Conservation (phyloP, 345 rosid genomes). For the Corchorus olitorius region DNA sequence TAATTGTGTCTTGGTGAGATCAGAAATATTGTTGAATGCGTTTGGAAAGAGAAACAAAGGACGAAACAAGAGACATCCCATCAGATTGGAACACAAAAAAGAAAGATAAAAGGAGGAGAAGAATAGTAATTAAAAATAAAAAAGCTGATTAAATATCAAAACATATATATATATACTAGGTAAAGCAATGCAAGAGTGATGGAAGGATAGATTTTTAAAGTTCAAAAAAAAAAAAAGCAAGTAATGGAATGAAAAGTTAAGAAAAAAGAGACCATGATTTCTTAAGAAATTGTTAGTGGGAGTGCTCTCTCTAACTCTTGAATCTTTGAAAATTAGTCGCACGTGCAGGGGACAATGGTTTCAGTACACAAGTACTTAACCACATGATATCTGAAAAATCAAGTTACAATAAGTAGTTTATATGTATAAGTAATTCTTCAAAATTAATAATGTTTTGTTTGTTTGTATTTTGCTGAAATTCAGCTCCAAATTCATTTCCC, state of each 20-base stretch:
- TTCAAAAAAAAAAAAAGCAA: neutral
- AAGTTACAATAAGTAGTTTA: neutral
- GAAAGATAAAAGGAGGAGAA: neutral
- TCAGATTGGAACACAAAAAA: constrained; percentile 9
- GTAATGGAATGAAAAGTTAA: neutral
- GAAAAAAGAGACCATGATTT: neutral
- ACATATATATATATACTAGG: neutral
- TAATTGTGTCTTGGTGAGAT: no score
- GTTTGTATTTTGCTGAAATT: neutral
- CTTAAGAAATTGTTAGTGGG: neutral
- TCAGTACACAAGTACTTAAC: constrained; percentile 6
- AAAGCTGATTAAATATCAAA: neutral
- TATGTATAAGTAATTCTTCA: neutral
- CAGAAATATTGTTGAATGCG: neutral
- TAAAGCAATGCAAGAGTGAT: constrained; percentile 1
- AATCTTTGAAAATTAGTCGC: constrained; percentile 17
- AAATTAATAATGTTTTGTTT: neutral
- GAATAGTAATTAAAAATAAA: neutral
- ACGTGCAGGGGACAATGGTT: constrained; percentile 35
- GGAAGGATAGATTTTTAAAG: neutral
- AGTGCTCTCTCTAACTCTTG: neutral
- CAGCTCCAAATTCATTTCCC: neutral
- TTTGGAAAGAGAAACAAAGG: neutral
- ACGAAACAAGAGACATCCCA: neutral
- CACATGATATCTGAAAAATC: constrained; percentile 14